Conservation (phyloP, 73 alveolate genomes). For the Loxodes magnus region DNA sequence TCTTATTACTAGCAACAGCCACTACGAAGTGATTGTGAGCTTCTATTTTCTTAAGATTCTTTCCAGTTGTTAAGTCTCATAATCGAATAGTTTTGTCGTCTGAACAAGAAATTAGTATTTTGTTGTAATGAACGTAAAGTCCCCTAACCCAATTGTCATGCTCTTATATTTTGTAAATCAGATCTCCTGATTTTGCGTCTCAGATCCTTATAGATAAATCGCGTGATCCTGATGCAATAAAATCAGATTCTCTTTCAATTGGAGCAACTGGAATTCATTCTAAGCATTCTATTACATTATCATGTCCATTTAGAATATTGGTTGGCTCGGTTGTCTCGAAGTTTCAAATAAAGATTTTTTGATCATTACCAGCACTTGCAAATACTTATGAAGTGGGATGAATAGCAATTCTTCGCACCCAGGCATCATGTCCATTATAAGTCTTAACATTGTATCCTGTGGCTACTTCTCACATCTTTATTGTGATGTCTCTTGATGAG, state of each 20-base stretch:
- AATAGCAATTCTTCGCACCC: conserved; percentile 71
- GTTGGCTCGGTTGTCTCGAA: conserved; percentile 28
- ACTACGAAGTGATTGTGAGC: no score
- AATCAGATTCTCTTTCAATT: conserved; percentile 35
- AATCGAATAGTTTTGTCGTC: conserved; percentile 71
- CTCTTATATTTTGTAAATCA: conserved; percentile 56
- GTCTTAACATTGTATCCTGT: conserved; percentile 81
- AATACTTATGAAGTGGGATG: conserved; percentile 48
- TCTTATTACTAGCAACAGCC: no score
- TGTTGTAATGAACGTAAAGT: conserved; percentile 74
- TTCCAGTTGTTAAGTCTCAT: conserved; percentile 72
- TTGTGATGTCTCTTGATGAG: conserved; percentile 75
- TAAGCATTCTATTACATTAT: conserved; percentile 54
- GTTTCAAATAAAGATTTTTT: conserved; percentile 70
- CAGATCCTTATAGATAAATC: conserved; percentile 75
- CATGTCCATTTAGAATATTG: conserved; percentile 51
- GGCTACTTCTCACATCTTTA: conserved; percentile 79
- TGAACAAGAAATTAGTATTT: no score
- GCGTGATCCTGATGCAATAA: conserved; percentile 68
- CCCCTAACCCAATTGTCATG: conserved; percentile 93
- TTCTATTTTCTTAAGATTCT: no score
- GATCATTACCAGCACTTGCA: conserved; percentile 71
- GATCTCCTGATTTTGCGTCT: conserved; percentile 60
- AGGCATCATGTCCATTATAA: conserved; percentile 66
- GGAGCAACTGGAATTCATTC: conserved; percentile 17